Conservation (phyloP, 306 rosid species). For the Vigna unguiculata region DNA sequence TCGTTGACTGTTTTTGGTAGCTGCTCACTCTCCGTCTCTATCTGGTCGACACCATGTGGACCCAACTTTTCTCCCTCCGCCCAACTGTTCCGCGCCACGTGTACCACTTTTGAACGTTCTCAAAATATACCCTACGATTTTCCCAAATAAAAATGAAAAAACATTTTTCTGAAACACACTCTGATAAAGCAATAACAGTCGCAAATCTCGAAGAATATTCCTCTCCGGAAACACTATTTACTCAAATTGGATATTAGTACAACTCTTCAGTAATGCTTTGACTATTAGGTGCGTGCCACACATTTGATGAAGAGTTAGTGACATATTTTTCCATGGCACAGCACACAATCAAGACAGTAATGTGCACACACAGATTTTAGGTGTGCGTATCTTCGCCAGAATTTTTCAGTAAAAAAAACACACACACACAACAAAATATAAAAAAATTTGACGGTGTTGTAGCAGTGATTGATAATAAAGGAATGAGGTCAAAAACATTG, state of each 20-base stretch:
- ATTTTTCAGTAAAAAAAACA: not conserved
- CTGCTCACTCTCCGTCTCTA: conserved; percentile 1
- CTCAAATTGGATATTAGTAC: not conserved
- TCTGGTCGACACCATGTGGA: not conserved
- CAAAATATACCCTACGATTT: no score
- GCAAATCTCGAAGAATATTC: not conserved
- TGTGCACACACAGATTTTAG: not conserved
- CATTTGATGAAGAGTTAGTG: not conserved
- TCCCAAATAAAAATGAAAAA: not conserved
- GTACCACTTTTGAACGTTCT: no score
- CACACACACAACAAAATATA: no score
- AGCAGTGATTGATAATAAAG: not conserved
- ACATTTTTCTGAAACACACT: not conserved
- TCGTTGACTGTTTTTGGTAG: conserved; percentile 52
- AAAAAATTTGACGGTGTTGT: not conserved
- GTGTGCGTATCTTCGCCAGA: not conserved
- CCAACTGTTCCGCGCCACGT: no score
- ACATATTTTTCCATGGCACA: not conserved
- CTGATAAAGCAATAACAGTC: not conserved
- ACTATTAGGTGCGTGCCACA: not conserved
- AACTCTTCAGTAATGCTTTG: not conserved
- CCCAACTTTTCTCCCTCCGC: no score
- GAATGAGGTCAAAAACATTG: conserved; percentile 18
- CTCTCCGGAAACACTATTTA: not conserved
- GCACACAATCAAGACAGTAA: conserved; percentile 16